Conservation (phyloP, 257 asterid genomes). For the Jacaranda mimosifolia region DNA sequence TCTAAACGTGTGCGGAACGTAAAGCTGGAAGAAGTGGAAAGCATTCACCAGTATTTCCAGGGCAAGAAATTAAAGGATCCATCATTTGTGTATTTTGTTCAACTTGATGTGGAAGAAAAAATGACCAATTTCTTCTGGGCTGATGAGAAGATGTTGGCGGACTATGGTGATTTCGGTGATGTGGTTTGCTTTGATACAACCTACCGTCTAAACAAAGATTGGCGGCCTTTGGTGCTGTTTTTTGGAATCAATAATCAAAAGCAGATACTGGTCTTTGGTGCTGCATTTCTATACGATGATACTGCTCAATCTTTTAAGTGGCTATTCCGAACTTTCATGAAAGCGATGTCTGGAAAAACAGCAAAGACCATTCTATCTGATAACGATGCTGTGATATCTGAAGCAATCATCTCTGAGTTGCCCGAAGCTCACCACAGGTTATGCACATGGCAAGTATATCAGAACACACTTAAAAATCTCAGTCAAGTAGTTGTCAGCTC, state of each 20-base stretch:
- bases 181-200: constrained; percentile 66
- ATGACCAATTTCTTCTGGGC: constrained; percentile 70
- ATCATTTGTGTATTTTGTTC: constrained; percentile 54
- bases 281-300: constrained; percentile 58
- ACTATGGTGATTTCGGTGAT: constrained; percentile 66
- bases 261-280: constrained; percentile 64
- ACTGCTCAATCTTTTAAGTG: constrained; percentile 58
- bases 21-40: constrained; percentile 55
- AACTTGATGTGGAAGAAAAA: constrained; percentile 57
- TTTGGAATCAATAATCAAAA: constrained; percentile 61
- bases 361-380: constrained; percentile 62
- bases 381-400: constrained; percentile 49
- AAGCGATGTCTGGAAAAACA: constrained; percentile 53
- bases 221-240: constrained; percentile 57
- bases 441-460: constrained; percentile 61
- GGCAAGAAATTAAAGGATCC: constrained; percentile 56
- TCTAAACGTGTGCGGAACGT: constrained; percentile 47
- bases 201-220: constrained; percentile 48
- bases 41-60: constrained; percentile 52
- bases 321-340: constrained; percentile 54
- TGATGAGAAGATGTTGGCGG: constrained; percentile 64
- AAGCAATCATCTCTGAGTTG: constrained; percentile 53
- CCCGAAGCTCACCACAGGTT: constrained; percentile 53
- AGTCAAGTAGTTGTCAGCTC: constrained; percentile 42
- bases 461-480: constrained; percentile 49